A percentile compares a stretch with the other conserved stretches of the same genome.
phyloP scores from a whole-genome alignment of 768 basidiomycete genomes.

The Cystobasidium tubakii region DNA sequence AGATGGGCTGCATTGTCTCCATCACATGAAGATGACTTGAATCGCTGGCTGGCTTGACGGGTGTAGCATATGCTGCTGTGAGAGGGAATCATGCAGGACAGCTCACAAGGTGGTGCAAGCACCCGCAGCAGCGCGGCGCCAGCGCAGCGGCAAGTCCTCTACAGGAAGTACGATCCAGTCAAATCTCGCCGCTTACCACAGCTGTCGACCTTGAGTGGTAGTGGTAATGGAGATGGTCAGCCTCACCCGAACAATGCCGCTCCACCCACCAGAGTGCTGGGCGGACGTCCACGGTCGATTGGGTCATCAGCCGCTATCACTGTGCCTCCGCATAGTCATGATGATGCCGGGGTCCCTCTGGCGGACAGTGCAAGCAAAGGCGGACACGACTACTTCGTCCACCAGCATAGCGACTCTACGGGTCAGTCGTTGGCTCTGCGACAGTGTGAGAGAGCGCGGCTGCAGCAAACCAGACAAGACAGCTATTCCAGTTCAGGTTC shows the following conservation, averaged over 20 bases:
- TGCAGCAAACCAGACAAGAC: neutral
- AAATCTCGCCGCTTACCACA: constrained; percentile 9
- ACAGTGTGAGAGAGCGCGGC: constrained; percentile 24
- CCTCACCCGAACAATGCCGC: constrained; percentile 1
- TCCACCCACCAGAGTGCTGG: constrained; percentile 27
- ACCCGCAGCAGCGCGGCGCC: constrained; percentile 6
- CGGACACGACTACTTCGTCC: constrained; percentile 17
- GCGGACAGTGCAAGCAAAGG: neutral
- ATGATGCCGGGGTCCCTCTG: neutral
- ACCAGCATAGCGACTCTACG: constrained; percentile 30
- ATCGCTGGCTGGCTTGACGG: neutral
- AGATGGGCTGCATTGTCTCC: neutral
- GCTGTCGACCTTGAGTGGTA: constrained; percentile 7
- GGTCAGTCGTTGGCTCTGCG: constrained; percentile 13
- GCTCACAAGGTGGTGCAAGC: neutral
- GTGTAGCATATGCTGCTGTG: neutral
- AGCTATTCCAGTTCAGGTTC: constrained; percentile 9
- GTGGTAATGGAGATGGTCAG: constrained; percentile 6
- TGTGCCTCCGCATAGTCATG: neutral
- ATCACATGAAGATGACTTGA: neutral
- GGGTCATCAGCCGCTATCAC: constrained; percentile 9
- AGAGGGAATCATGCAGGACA: neutral
- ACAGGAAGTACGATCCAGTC: constrained; percentile 29
- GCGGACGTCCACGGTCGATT: constrained; percentile 12
- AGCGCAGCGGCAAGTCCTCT: constrained; percentile 4